Percentiles rank a stretch among this genome's conserved stretches.
Evolutionary conservation across 1,139 yeast genomes (phyloP).

Genomic region (Pneumocystis carinii): DNA sequence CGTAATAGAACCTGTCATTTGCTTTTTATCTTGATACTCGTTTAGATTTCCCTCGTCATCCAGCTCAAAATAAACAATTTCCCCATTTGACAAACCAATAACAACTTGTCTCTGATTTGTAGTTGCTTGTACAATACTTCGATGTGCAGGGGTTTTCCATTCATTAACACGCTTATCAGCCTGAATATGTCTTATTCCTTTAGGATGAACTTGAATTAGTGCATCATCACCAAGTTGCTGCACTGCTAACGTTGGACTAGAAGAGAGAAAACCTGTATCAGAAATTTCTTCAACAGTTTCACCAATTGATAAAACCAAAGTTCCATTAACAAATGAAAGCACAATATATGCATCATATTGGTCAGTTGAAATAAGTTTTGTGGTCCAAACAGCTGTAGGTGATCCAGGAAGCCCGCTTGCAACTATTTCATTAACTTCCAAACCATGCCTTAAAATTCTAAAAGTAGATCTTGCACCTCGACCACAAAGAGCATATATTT

Average conservation of each 20-base stretch:
- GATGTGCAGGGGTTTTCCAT: constrained; percentile 81
- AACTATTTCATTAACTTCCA: constrained; percentile 47
- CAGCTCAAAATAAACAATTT: constrained; percentile 69
- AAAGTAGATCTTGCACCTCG: constrained; percentile 33
- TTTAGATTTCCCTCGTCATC: constrained; percentile 45
- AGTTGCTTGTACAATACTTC: constrained; percentile 43
- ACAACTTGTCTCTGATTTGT: constrained; percentile 55
- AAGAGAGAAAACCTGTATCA: constrained; percentile 44
- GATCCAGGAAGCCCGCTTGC: constrained; percentile 55
- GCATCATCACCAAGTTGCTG: constrained; percentile 54
- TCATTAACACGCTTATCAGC: constrained; percentile 32
- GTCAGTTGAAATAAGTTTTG: constrained; percentile 34
- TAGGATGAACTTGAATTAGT: constrained; percentile 55
- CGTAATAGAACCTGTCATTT: constrained; percentile 39
- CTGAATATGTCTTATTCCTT: constrained; percentile 56
- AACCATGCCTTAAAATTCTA: constrained; percentile 43
- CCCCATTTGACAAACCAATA: constrained; percentile 56
- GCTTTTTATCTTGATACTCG: constrained; percentile 53
- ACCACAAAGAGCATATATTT: constrained; percentile 28
- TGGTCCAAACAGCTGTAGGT: constrained; percentile 49
- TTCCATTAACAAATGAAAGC: constrained; percentile 49
- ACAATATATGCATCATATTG: constrained; percentile 49
- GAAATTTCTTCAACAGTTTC: constrained; percentile 66
- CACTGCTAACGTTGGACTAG: constrained; percentile 51
- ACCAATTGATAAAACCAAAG: constrained; percentile 62